Base-by-base conservation (phyloP, 805 yeast species). In the Kurtzmaniella fragi region DNA sequence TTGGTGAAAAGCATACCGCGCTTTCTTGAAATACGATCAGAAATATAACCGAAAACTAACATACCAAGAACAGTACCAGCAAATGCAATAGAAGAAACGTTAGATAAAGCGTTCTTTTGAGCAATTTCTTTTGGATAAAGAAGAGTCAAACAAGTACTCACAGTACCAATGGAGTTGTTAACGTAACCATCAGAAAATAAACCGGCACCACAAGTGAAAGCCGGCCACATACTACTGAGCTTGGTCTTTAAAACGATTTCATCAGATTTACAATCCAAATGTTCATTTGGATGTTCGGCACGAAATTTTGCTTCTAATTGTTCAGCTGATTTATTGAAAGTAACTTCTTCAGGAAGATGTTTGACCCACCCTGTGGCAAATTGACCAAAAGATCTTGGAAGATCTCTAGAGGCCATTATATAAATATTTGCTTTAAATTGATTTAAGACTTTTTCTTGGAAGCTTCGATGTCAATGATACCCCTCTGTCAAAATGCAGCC, bases 21-120 rank as follows among this genome's bases (percentile, higher is more conserved):
- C 50, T 82, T 86, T 61, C 95, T 77, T 23, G 89, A 81, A 50
- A 75, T 68, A 53, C 78, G 73, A 62, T 88, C 95, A 15, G 91
- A 73, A 28, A 83, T 57, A 49, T 75, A 76, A 35, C 95, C 95
- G 56, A 88, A 86, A 1, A 66, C 34, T 32, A 87, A 67, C 70
- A 80, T 86, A 33, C 95, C 95, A 16, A 83, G 71, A 35, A 87
- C 89, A 1, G 89, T 85, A 48, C 96, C 96, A 4, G 73, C 95
- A 53, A 86, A 86, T 0, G 86, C 93, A 54, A 87, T 82, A 11
- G 95, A 78, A 1, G 90, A 71, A 37, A 87, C 82, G 52, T 85
- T 85, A 46, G 78, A 71, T 42, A 82, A 73, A 20, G 95, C 95
- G 25, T 58, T 54, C 0, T 90, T 82, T 8, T 66, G 43, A 2